These are phyloP conservation scores for Aspergillus neoniger DNA, from an alignment of 2,329 filamentous ascomycete species.

Conservation along the genomic window DNA sequence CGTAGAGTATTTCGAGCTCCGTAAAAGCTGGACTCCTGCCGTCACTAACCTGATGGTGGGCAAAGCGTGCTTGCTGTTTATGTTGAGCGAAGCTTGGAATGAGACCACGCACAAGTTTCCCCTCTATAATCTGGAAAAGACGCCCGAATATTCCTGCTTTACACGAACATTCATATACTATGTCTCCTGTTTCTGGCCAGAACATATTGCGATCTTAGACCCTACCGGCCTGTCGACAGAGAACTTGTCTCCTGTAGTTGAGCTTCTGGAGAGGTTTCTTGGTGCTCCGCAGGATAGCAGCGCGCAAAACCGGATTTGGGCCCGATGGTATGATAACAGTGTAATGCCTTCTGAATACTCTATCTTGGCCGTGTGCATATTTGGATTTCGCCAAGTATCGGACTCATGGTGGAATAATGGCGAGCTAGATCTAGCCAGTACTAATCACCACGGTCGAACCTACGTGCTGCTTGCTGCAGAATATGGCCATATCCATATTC, in stretches of 20 bases:
- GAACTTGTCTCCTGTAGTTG: neutral
- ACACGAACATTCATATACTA: neutral
- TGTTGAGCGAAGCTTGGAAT: neutral
- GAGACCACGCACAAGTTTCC: neutral
- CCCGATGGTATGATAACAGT: fast-evolving
- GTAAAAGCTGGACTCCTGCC: neutral
- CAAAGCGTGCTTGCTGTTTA: neutral
- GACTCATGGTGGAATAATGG: neutral
- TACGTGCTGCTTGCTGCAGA: neutral
- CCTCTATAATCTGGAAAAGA: neutral
- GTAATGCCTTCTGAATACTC: neutral
- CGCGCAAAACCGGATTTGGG: neutral
- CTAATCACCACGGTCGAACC: neutral
- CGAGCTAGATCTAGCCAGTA: neutral
- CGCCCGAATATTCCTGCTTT: neutral
- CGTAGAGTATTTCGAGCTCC: constrained; percentile 15
- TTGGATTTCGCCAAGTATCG: neutral
- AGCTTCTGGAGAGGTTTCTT: neutral
- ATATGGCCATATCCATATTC: neutral
- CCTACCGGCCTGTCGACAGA: neutral
- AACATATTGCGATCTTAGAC: neutral
- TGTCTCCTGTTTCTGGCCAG: neutral
- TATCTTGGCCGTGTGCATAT: neutral
- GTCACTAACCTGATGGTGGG: neutral
- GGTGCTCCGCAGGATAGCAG: neutral